Evolutionary conservation across 2,329 filamentous ascomycete genomes (phyloP).

Genomic region (Aspergillus carbonarius): DNA sequence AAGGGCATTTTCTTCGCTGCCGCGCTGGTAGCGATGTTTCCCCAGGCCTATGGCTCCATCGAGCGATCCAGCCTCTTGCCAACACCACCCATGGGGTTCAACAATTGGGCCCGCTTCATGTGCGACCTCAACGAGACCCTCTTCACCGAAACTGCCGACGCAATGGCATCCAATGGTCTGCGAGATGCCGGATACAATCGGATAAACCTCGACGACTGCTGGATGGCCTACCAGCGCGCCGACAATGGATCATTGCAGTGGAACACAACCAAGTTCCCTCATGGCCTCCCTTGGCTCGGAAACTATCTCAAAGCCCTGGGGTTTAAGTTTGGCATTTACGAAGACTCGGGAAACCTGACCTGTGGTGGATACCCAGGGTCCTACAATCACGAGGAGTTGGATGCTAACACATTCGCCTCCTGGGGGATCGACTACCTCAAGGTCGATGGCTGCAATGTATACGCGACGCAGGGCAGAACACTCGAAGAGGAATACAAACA

Average conservation of each 20-base stretch:
- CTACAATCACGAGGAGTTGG: constrained; percentile 42
- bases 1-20: neutral
- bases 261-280: constrained; percentile 45
- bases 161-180: constrained; percentile 46
- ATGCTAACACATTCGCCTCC: constrained; percentile 39
- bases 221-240: constrained; percentile 39
- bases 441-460: constrained; percentile 45
- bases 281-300: constrained; percentile 46
- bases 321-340: constrained; percentile 50
- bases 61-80: constrained; percentile 28
- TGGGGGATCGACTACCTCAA: constrained; percentile 54
- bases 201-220: constrained; percentile 51
- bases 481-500: constrained; percentile 27
- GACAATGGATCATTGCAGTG: constrained; percentile 42
- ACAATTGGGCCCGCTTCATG: constrained; percentile 52
- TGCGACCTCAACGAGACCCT: constrained; percentile 51
- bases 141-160: constrained; percentile 49
- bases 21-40: neutral
- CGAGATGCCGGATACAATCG: constrained; percentile 39
- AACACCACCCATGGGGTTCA: constrained; percentile 54
- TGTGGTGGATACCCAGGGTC: constrained; percentile 48
- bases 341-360: constrained; percentile 46
- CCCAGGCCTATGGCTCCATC: constrained; percentile 17
- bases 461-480: constrained; percentile 16
- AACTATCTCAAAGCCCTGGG: constrained; percentile 39